Evolutionary conservation across 345 rosid genomes (phyloP).

Genomic region (Pistacia vera): DNA sequence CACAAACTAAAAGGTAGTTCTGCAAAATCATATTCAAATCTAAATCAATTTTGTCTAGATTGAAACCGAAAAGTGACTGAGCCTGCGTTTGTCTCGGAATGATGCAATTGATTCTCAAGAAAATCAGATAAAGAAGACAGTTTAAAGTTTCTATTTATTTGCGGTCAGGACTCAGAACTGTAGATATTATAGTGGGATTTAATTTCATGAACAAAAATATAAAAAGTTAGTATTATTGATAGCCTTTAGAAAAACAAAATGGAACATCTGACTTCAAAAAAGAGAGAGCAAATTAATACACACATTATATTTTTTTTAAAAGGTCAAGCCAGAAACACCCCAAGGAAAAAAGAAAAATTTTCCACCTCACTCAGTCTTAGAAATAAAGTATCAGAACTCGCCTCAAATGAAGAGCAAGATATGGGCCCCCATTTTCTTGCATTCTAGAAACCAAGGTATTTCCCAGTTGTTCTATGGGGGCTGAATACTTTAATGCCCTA

Average conservation of each 20-base stretch:
- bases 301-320: background rate
- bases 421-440: constrained; percentile 72
- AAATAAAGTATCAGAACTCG: constrained; percentile 31
- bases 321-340: background rate
- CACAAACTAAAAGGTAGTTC: background rate
- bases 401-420: constrained; percentile 97
- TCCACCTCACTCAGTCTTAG: background rate
- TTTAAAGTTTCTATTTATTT: background rate
- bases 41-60: background rate
- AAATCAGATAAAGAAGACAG: background rate
- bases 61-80: background rate
- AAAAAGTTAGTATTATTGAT: background rate
- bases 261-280: background rate
- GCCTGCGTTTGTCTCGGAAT: background rate
- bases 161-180: background rate
- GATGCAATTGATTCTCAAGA: background rate
- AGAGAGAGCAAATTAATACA: background rate
- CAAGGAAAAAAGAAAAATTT: background rate
- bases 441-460: constrained; percentile 76
- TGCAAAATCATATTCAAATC: background rate
- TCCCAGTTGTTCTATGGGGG: constrained; percentile 80
- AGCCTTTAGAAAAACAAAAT: background rate
- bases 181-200: background rate
- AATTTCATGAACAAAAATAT: background rate
- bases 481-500: constrained; percentile 78